Conservation (phyloP, 768 basidiomycete species). For the Nevesoporus exiguus region DNA sequence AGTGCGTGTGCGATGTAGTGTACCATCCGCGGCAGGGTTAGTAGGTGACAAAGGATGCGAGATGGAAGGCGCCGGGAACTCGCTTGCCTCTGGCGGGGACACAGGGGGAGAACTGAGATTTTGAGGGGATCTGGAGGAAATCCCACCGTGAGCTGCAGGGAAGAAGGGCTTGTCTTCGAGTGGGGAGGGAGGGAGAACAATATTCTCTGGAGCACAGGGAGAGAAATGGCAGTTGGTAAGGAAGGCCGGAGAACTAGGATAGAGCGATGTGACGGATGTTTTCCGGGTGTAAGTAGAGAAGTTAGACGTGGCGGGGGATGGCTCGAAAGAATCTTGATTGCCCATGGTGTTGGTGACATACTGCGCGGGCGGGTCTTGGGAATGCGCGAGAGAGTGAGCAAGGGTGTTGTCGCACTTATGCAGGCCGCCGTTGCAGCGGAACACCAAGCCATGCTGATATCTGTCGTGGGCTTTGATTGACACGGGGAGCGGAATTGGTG, state of each 20-base stretch:
- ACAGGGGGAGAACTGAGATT: background rate
- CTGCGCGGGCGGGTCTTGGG: no score
- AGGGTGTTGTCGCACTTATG: constrained; percentile 1
- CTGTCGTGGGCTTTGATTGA: constrained; percentile 32
- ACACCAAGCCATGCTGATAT: constrained; percentile 23
- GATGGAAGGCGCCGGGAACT: constrained; percentile 6
- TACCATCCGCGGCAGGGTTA: background rate
- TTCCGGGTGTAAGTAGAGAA: constrained; percentile 28
- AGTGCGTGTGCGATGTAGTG: background rate
- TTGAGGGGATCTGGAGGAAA: constrained; percentile 1
- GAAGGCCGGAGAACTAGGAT: constrained; percentile 18
- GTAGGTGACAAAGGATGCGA: background rate
- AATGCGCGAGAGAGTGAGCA: background rate
- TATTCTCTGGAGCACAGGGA: constrained; percentile 20
- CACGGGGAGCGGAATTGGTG: constrained; percentile 23
- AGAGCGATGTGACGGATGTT: constrained; percentile 21
- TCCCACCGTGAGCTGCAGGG: background rate
- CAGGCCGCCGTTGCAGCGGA: constrained; percentile 6
- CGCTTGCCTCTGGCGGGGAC: background rate
- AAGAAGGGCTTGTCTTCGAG: background rate
- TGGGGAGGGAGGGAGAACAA: constrained; percentile 26
- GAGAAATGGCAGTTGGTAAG: constrained; percentile 12
- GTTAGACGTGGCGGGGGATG: constrained; percentile 26
- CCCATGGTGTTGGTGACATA: constrained; percentile 13
- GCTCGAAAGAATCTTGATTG: constrained; percentile 25